Evolutionary conservation across 163 green algal genomes (phyloP).

Genomic region (Chloroidium sp.): DNA sequence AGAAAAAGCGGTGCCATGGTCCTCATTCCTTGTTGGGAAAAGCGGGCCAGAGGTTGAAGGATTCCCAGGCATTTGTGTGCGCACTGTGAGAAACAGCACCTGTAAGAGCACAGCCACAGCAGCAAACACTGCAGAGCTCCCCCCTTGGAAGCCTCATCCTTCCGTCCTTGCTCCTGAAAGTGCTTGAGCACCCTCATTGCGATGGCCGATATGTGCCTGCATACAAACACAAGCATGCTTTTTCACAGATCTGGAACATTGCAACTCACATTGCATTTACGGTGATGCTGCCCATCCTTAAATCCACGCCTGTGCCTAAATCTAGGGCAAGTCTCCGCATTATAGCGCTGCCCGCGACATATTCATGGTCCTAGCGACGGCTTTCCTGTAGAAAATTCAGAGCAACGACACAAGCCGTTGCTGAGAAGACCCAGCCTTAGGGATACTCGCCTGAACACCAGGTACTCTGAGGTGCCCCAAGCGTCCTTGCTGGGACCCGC

Average conservation of each 20-base stretch:
- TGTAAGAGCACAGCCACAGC: slow-evolving; percentile 43
- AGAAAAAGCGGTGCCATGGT: no score
- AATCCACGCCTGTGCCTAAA: not conserved
- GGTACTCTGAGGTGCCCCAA: slow-evolving; percentile 15
- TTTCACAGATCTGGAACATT: no score
- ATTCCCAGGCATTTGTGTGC: not conserved
- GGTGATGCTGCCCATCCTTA: no score
- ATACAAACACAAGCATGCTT: slow-evolving; percentile 8
- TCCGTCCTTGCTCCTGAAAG: slow-evolving; percentile 19
- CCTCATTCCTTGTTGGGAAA: no score
- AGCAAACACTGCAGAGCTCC: slow-evolving; percentile 41
- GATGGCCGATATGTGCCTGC: slow-evolving; percentile 32
- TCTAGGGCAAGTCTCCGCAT: not conserved
- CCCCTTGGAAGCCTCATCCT: not conserved
- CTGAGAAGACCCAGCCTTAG: not conserved
- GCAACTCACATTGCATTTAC: no score
- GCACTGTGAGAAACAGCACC: not conserved
- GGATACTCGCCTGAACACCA: slow-evolving; percentile 6
- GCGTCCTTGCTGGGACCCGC: slow-evolving; percentile 1
- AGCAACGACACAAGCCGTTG: no score
- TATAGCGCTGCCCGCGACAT: no score
- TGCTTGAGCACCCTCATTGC: slow-evolving; percentile 32
- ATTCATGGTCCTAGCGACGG: no score
- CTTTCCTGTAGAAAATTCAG: no score
- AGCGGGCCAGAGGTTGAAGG: no score